These are phyloP conservation scores for Coemansia sp. DNA, from an alignment of 192 early-diverging fungal genomes.

Conservation along the genomic window DNA sequence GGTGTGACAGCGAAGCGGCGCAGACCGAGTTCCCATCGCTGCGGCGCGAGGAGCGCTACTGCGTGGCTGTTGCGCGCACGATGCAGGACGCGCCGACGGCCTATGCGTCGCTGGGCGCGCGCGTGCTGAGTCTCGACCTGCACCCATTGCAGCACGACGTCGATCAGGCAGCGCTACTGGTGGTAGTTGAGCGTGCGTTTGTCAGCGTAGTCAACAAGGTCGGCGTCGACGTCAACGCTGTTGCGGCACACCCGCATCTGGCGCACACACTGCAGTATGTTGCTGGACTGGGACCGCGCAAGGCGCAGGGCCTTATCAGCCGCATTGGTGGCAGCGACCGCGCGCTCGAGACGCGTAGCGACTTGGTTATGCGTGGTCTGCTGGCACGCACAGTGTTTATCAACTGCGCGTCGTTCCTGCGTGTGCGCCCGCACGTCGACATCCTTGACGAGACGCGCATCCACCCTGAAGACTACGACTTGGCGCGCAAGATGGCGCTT, in stretches of 20 bases:
- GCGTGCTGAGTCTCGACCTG: conserved; percentile 60
- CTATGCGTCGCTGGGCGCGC: conserved; percentile 71
- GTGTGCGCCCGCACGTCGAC: conserved; percentile 72
- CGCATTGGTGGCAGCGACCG: conserved; percentile 17
- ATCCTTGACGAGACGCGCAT: conserved; percentile 92
- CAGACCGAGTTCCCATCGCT: conserved; percentile 65
- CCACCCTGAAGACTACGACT: conserved; percentile 92
- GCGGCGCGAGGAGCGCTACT: conserved; percentile 76
- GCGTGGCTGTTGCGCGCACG: conserved; percentile 76
- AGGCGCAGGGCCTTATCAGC: conserved; percentile 74
- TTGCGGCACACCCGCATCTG: conserved; percentile 62
- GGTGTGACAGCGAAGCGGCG: conserved; percentile 73
- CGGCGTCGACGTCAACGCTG: conserved; percentile 90
- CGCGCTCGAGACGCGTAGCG: conserved; percentile 61
- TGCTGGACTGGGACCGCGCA: conserved; percentile 89
- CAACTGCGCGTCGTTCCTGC: conserved; percentile 91
- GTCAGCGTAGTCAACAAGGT: conserved; percentile 79
- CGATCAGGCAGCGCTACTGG: conserved; percentile 61
- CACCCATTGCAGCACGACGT: conserved; percentile 74
- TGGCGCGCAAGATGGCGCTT: conserved; percentile 94
- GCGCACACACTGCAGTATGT: conserved; percentile 80
- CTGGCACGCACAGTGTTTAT: conserved; percentile 76
- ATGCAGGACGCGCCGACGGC: conserved; percentile 79
- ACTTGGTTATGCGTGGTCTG: conserved; percentile 64
- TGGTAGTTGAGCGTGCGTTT: conserved; percentile 75